These are phyloP conservation scores for Globisporangium irregulare DNA, from an alignment of 352 stramenopile genomes.

Conservation along the genomic window DNA sequence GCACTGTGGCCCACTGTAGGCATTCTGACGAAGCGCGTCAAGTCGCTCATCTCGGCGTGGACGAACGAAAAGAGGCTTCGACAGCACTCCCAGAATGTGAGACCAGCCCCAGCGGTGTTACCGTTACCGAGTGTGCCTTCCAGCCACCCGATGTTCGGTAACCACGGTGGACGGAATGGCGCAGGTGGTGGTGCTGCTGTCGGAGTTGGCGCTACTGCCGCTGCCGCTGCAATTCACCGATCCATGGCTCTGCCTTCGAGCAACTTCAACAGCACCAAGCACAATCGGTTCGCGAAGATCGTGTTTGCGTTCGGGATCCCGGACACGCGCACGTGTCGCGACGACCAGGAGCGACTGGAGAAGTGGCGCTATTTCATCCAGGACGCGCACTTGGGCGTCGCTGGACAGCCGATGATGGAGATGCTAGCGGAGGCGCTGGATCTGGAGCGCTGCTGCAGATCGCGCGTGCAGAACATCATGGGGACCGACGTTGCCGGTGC, in stretches of 20 bases:
- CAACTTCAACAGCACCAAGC: conserved; percentile 24
- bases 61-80: conserved; percentile 25
- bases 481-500: neutral
- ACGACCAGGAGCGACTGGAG: conserved; percentile 43
- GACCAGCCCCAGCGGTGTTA: neutral
- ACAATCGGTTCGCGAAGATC: conserved; percentile 76
- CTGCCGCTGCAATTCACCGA: neutral
- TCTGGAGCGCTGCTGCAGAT: conserved; percentile 59
- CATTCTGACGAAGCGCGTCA: conserved; percentile 50
- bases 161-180: neutral
- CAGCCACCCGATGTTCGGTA: neutral
- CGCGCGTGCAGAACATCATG: conserved; percentile 21
- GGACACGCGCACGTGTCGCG: conserved; percentile 55
- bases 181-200: neutral
- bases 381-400: conserved; percentile 45
- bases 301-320: conserved; percentile 77
- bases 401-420: conserved; percentile 35
- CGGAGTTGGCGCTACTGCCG: neutral
- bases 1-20: conserved; percentile 47
- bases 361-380: conserved; percentile 83
- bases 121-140: neutral
- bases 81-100: conserved; percentile 1
- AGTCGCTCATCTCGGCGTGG: conserved; percentile 53
- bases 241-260: neutral
- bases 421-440: conserved; percentile 54